These are phyloP conservation scores for Dillenia turbinata DNA, from an alignment of 164 flowering plant species.

Conservation along the genomic window DNA sequence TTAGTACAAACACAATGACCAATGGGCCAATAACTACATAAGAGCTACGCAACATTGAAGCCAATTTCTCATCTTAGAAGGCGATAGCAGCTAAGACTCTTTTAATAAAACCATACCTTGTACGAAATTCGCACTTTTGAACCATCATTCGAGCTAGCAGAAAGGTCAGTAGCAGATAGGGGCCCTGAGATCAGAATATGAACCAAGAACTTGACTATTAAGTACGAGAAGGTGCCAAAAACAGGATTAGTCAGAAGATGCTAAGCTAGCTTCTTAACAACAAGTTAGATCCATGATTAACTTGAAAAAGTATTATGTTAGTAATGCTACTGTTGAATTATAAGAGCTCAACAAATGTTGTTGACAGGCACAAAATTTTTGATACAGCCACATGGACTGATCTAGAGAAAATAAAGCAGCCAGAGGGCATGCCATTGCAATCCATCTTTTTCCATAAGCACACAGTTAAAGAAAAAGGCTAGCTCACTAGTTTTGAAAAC, in stretches of 20 bases:
- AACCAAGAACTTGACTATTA: background rate
- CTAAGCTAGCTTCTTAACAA: background rate
- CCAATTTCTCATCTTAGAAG: background rate
- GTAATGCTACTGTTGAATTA: background rate
- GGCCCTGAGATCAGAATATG: slow-evolving; percentile 36
- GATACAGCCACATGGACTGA: no score
- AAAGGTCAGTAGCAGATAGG: slow-evolving; percentile 38
- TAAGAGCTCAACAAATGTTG: background rate
- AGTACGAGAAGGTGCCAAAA: background rate
- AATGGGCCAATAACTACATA: background rate
- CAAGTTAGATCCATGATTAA: background rate
- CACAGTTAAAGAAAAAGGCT: no score
- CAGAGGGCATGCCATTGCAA: no score
- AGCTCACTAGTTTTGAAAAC: no score
- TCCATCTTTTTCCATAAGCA: no score
- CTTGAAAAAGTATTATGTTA: background rate
- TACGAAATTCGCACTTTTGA: slow-evolving; percentile 48
- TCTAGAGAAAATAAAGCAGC: no score
- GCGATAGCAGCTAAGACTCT: background rate
- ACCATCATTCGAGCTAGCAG: slow-evolving; percentile 23
- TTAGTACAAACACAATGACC: slow-evolving; percentile 6
- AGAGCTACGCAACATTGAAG: no score
- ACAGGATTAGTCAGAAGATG: background rate
- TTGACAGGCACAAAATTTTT: no score
- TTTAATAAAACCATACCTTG: slow-evolving; percentile 30